These are phyloP conservation scores for Tetratostichococcus sp. DNA, from an alignment of 139 green algal species.

Conservation along the genomic window DNA sequence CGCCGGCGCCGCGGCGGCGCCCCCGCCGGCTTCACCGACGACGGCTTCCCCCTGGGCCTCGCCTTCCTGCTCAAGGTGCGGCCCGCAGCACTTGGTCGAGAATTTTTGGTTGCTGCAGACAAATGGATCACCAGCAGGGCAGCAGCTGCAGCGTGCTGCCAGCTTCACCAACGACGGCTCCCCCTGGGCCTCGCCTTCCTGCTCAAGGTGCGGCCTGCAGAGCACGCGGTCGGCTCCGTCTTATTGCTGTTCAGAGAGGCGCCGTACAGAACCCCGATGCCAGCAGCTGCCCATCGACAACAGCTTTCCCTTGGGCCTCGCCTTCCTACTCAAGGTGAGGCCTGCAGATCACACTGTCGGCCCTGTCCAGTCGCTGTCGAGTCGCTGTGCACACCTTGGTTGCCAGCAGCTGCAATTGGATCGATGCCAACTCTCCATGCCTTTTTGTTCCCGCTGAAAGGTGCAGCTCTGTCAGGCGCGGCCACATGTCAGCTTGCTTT, in stretches of 20 bases:
- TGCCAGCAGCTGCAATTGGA: too few species aligned
- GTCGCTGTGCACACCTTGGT: too few species aligned
- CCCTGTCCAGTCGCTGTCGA: neutral
- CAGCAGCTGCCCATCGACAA: too few species aligned
- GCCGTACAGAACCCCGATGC: too few species aligned
- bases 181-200: neutral
- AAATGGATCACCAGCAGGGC: neutral
- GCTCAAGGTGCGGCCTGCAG: too few species aligned
- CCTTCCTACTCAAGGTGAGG: neutral
- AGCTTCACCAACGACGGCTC: neutral
- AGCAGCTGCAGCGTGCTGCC: neutral
- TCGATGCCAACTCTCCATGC: too few species aligned
- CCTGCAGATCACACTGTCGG: neutral
- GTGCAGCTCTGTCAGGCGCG: too few species aligned
- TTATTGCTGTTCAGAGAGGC: too few species aligned
- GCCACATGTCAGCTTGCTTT: too few species aligned
- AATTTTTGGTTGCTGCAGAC: neutral
- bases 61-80: constrained; percentile 11
- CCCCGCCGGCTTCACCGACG: constrained; percentile 15
- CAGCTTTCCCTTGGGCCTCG: neutral
- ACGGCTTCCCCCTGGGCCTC: constrained; percentile 18
- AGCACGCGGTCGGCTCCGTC: neutral
- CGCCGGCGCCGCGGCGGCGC: neutral
- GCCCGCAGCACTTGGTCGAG: neutral
- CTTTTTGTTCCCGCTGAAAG: too few species aligned